Percentiles rank a stretch among this genome's conserved stretches.
phyloP scores from a whole-genome alignment of 768 basidiomycete species.

The Suillus variegatus region DNA sequence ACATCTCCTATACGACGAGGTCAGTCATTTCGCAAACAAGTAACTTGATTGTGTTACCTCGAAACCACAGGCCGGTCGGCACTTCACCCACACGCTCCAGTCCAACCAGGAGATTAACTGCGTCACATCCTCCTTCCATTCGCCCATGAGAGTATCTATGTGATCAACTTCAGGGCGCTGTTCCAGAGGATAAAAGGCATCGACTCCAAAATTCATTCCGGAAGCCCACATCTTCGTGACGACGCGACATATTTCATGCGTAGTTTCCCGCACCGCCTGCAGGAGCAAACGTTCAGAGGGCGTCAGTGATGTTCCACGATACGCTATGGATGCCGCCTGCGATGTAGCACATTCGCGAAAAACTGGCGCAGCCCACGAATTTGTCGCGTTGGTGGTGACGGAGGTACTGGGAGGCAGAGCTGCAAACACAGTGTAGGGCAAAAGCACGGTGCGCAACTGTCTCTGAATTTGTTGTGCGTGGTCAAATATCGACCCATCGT shows the following conservation, averaged over 20 bases:
- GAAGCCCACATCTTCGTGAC: constrained; percentile 20
- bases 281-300: constrained; percentile 16
- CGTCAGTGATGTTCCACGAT: constrained; percentile 3
- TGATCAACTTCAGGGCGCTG: background rate
- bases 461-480: constrained; percentile 10
- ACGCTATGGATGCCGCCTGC: constrained; percentile 10
- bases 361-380: constrained; percentile 12
- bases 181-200: constrained; percentile 2
- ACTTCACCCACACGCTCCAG: constrained; percentile 24
- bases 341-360: constrained; percentile 14
- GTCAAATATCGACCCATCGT: constrained; percentile 14
- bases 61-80: constrained; percentile 15
- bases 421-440: constrained; percentile 11
- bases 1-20: constrained; percentile 21
- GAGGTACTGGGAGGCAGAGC: constrained; percentile 3
- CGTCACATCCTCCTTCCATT: constrained; percentile 15
- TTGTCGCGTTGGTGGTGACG: constrained; percentile 1
- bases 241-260: constrained; percentile 20
- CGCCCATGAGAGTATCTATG: constrained; percentile 3
- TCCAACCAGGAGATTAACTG: constrained; percentile 22
- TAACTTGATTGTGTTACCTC: constrained; percentile 9
- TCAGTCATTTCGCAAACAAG: background rate
- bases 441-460: constrained; percentile 22
- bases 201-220: constrained; percentile 14
- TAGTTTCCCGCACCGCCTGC: constrained; percentile 15